Conservation (phyloP, 176 grass and related monocot species). For the Avena atlantica region DNA sequence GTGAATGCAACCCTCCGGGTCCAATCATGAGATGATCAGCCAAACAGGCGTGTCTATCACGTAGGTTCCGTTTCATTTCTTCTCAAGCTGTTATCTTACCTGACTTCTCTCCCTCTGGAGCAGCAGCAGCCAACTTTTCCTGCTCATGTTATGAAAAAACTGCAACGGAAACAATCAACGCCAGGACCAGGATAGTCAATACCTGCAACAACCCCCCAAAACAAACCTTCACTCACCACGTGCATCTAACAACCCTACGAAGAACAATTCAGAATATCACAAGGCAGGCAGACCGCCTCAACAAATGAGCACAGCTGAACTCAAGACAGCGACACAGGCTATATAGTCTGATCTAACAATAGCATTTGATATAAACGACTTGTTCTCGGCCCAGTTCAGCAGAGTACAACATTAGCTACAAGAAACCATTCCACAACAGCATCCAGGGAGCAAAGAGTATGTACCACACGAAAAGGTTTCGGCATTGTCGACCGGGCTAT, state of each 20-base stretch:
- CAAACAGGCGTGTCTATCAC: not conserved
- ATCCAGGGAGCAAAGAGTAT: not conserved
- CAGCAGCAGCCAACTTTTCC: not conserved
- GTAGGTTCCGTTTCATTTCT: not conserved
- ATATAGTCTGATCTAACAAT: conserved; percentile 20
- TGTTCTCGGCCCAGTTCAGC: conserved; percentile 18
- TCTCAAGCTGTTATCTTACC: not conserved
- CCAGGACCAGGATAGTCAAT: too few relatives aligned
- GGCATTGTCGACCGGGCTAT: conserved; percentile 36
- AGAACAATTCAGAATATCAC: not conserved
- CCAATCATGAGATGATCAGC: conserved; percentile 4
- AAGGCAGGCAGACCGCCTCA: too few relatives aligned
- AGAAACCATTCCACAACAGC: conserved; percentile 42
- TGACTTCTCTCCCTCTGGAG: not conserved
- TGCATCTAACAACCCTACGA: not conserved
- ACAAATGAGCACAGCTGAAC: not conserved
- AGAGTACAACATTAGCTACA: conserved; percentile 30
- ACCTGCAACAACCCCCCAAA: not conserved
- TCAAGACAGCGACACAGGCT: not conserved
- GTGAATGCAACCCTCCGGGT: not conserved
- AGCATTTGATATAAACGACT: conserved; percentile 16
- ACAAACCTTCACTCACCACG: not conserved
- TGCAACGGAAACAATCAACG: not conserved
- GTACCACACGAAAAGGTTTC: conserved; percentile 27
- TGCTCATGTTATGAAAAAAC: not conserved